Conservation (phyloP, 495 filamentous ascomycete species). For the Penicillium canescens region DNA sequence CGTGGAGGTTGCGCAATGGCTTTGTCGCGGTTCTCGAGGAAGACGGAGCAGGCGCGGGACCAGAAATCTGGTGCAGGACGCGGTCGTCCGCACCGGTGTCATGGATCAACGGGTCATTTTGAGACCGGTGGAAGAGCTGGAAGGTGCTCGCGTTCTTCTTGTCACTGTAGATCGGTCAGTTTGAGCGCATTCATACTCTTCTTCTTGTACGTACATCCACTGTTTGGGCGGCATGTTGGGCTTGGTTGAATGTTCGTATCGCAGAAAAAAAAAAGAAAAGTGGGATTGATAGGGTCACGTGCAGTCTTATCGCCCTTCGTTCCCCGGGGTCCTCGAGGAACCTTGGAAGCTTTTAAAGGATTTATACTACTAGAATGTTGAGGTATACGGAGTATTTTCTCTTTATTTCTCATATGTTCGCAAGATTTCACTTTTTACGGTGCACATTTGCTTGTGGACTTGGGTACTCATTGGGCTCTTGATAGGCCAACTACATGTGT, state of each 20-base stretch:
- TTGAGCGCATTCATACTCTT: background rate
- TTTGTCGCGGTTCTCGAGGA: constrained; percentile 36
- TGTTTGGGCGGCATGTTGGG: constrained; percentile 72
- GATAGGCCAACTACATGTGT: background rate
- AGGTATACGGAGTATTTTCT: too few relatives aligned
- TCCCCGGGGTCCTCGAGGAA: constrained; percentile 24
- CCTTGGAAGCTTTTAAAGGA: background rate
- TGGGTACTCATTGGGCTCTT: constrained; percentile 10
- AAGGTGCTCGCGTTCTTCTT: constrained; percentile 93
- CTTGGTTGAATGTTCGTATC: constrained; percentile 10
- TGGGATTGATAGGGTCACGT: constrained; percentile 42
- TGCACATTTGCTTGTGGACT: constrained; percentile 9
- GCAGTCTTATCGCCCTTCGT: constrained; percentile 34
- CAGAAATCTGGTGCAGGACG: constrained; percentile 61
- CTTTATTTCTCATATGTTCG: background rate
- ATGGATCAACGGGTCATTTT: constrained; percentile 95
- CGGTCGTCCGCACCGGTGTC: constrained; percentile 79
- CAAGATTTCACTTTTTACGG: background rate
- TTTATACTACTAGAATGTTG: constrained; percentile 1
- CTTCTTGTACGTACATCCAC: constrained; percentile 72
- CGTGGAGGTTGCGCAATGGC: constrained; percentile 52
- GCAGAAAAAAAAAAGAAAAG: constrained; percentile 33
- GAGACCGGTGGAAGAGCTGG: constrained; percentile 89
- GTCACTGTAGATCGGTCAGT: constrained; percentile 57
- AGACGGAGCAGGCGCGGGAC: constrained; percentile 33